Conservation (phyloP, 2,329 filamentous ascomycete genomes). For the Aspergillus arachidicola region DNA sequence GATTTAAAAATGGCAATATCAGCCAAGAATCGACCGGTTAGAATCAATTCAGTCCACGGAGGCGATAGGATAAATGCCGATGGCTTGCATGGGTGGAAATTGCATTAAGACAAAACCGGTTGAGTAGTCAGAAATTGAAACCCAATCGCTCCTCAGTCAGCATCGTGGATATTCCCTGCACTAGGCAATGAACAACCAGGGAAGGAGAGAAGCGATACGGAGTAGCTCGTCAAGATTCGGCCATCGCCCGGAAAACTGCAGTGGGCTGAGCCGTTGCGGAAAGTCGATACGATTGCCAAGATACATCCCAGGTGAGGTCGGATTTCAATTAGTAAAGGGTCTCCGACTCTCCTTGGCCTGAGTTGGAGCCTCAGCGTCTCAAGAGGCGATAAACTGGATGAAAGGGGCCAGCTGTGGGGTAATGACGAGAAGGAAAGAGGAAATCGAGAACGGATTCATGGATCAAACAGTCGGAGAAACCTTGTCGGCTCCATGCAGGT, state of each 20-base stretch:
- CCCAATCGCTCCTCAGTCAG: background rate
- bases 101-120: background rate
- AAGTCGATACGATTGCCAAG: background rate
- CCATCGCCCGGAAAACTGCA: background rate
- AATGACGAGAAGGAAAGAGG: background rate
- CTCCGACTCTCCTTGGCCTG: background rate
- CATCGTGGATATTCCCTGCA: background rate
- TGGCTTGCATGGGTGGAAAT: slow-evolving; percentile 9
- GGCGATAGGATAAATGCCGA: background rate
- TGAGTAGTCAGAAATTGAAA: background rate
- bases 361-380: background rate
- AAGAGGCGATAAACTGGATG: background rate
- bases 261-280: background rate
- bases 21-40: background rate
- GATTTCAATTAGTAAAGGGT: background rate
- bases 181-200: background rate
- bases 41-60: background rate
- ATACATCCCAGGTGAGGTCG: background rate
- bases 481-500: slow-evolving; percentile 2
- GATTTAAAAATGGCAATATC: background rate
- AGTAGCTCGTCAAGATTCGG: background rate
- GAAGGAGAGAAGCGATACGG: background rate
- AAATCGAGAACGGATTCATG: background rate
- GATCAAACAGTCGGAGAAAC: slow-evolving; percentile 3
- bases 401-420: slow-evolving; percentile 4